phyloP scores from a whole-genome alignment of 768 basidiomycete species.

The Phlebiopsis gigantea region DNA sequence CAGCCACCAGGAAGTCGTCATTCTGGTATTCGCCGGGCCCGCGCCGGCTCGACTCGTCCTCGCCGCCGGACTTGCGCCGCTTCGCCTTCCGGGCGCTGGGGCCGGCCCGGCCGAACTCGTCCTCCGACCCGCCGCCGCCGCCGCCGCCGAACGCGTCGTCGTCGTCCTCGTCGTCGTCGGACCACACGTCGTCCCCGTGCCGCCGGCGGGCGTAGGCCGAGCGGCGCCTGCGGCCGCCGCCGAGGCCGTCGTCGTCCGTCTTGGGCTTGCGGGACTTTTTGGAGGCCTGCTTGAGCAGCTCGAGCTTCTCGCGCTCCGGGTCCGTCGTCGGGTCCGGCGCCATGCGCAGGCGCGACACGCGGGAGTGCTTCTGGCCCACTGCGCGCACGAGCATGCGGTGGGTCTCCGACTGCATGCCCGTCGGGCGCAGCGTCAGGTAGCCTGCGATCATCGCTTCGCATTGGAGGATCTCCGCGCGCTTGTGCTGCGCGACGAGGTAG shows the following conservation, averaged over 20 bases:
- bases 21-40: constrained; percentile 71
- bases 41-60: constrained; percentile 34
- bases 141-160: constrained; percentile 43
- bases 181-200: constrained; percentile 45
- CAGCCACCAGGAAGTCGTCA: constrained; percentile 82
- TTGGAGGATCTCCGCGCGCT: constrained; percentile 81
- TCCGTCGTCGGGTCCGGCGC: constrained; percentile 70
- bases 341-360: constrained; percentile 73
- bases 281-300: constrained; percentile 57
- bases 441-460: constrained; percentile 81
- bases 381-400: constrained; percentile 86
- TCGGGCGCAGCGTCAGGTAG: constrained; percentile 77
- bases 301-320: constrained; percentile 63
- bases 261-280: constrained; percentile 58
- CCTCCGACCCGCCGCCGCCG: constrained; percentile 25
- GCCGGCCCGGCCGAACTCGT: constrained; percentile 40
- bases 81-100: constrained; percentile 38
- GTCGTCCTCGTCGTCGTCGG: constrained; percentile 67
- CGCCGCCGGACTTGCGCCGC: constrained; percentile 25
- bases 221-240: constrained; percentile 45
- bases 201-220: constrained; percentile 32
- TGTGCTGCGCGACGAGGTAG: constrained; percentile 87
- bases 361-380: constrained; percentile 81
- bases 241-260: constrained; percentile 43
- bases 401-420: constrained; percentile 86